These are phyloP conservation scores for Dillenia suffruticosa DNA, from an alignment of 164 flowering plant genomes.

Conservation along the genomic window DNA sequence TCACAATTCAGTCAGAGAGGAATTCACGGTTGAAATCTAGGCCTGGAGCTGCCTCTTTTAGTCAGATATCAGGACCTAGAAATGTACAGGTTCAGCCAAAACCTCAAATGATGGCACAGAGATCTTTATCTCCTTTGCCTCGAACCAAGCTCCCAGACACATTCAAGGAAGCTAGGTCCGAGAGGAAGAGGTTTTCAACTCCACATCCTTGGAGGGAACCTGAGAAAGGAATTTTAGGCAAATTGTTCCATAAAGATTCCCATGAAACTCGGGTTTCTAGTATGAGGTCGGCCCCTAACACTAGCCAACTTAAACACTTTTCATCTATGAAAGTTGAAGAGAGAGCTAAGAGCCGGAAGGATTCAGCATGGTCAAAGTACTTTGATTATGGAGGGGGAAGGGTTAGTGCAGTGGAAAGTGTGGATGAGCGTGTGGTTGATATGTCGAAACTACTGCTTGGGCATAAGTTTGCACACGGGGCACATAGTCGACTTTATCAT, in stretches of 20 bases:
- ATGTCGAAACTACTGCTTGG: constrained; percentile 72
- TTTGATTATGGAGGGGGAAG: constrained; percentile 75
- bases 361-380: constrained; percentile 64
- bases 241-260: constrained; percentile 24
- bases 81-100: constrained; percentile 10
- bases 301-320: constrained; percentile 37
- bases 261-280: constrained; percentile 13
- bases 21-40: constrained; percentile 32
- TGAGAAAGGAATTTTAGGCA: constrained; percentile 34
- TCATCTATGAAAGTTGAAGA: constrained; percentile 33
- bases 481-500: constrained; percentile 82
- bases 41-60: constrained; percentile 14
- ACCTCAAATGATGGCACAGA: constrained; percentile 30
- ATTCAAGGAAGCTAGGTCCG: constrained; percentile 70
- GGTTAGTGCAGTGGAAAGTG: constrained; percentile 62
- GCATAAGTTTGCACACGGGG: constrained; percentile 72
- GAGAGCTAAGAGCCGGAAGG: constrained; percentile 45
- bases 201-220: constrained; percentile 46
- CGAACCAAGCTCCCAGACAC: constrained; percentile 43
- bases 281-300: constrained; percentile 10
- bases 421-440: constrained; percentile 64
- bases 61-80: constrained; percentile 8
- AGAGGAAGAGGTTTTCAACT: constrained; percentile 57
- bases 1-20: constrained; percentile 19
- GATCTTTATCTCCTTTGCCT: constrained; percentile 65